Conservation (phyloP, 108 stramenopile genomes). For the Parietichytrium sp. region DNA sequence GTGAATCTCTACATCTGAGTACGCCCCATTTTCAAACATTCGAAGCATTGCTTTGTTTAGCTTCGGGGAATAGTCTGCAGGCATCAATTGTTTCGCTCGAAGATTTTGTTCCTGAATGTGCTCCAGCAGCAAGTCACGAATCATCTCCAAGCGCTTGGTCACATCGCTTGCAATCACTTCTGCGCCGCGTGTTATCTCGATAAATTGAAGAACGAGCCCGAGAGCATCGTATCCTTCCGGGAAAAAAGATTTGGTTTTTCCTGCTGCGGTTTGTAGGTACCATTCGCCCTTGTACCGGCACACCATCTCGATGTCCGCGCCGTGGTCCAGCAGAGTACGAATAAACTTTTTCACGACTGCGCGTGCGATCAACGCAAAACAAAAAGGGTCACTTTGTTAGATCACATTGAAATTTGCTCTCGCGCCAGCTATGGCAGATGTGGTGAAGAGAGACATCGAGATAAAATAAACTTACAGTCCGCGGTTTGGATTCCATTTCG, state of each 20-base stretch:
- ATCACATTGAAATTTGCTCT: too few relatives aligned
- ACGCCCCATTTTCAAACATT: not conserved
- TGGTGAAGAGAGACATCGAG: too few relatives aligned
- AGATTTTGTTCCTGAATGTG: constrained; percentile 2
- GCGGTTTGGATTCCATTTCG: constrained; percentile 34
- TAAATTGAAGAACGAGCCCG: constrained; percentile 22
- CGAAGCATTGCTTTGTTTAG: not conserved
- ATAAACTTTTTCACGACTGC: constrained; percentile 22
- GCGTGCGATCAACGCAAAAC: too few relatives aligned
- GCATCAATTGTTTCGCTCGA: not conserved
- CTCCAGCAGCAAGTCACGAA: constrained; percentile 19
- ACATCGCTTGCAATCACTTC: constrained; percentile 32
- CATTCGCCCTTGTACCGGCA: constrained; percentile 18
- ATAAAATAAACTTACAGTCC: too few relatives aligned
- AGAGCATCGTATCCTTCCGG: constrained; percentile 27
- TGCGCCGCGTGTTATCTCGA: constrained; percentile 24
- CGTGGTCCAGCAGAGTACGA: constrained; percentile 1
- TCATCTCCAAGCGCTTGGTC: constrained; percentile 14
- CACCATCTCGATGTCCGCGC: constrained; percentile 12
- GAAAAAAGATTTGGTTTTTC: constrained; percentile 38
- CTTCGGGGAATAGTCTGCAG: not conserved
- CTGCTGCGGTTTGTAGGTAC: constrained; percentile 23
- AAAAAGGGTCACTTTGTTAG: too few relatives aligned
- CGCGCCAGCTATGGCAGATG: too few relatives aligned
- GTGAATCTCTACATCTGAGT: constrained; percentile 30